Percentiles rank a stretch among this genome's conserved stretches.
Evolutionary conservation across 2,329 filamentous ascomycete species (phyloP).

Genomic region (Pestalotiopsis sp.): DNA sequence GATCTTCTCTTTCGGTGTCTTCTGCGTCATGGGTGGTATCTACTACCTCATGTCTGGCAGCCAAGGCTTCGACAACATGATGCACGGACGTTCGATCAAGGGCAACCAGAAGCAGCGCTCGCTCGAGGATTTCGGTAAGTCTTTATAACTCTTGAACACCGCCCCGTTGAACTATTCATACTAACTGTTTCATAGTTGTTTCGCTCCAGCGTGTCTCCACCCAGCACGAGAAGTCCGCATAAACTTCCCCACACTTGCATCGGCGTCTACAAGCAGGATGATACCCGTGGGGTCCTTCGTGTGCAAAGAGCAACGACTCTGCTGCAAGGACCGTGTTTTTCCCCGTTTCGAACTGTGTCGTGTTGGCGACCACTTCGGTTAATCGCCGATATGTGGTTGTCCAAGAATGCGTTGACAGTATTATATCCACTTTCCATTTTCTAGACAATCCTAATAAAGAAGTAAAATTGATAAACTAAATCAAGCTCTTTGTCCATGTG

Average conservation of each 20-base stretch:
- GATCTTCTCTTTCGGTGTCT: constrained; percentile 89
- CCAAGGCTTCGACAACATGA: constrained; percentile 83
- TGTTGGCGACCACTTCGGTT: constrained; percentile 26
- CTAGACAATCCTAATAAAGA: constrained; percentile 16
- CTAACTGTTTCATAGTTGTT: constrained; percentile 69
- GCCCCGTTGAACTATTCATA: constrained; percentile 13
- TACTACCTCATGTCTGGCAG: constrained; percentile 85
- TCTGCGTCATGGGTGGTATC: constrained; percentile 74
- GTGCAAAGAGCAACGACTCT: constrained; percentile 19
- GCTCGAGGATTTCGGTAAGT: constrained; percentile 86
- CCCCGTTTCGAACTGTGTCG: constrained; percentile 34
- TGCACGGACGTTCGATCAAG: constrained; percentile 87
- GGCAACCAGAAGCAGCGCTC: constrained; percentile 81
- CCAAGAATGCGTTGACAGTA: constrained; percentile 14
- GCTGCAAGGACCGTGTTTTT: not conserved
- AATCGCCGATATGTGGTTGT: constrained; percentile 22
- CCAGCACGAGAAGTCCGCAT: constrained; percentile 87
- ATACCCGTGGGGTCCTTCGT: not conserved
- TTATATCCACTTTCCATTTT: constrained; percentile 15
- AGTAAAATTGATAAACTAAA: constrained; percentile 11
- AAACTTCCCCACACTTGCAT: constrained; percentile 32
- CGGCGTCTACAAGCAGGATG: constrained; percentile 12
- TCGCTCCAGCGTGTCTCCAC: constrained; percentile 88
- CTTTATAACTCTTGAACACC: constrained; percentile 11
- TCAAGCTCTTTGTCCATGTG: not conserved